Evolutionary conservation across 805 yeast genomes (phyloP).

Genomic region (Candida adriatica): DNA sequence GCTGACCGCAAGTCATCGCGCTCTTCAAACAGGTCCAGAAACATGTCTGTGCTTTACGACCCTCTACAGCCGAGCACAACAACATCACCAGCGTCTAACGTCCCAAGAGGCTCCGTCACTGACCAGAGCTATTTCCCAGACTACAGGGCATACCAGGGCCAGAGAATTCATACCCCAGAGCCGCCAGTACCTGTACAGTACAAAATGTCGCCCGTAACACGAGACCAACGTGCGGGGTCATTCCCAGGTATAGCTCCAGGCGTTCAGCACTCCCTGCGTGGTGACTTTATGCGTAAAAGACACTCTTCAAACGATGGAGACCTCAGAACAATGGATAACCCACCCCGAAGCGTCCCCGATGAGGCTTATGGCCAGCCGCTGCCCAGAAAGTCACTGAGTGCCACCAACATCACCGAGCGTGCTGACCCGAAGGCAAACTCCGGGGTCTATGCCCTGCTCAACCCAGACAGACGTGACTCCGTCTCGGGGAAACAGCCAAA

Average conservation of each 20-base stretch:
- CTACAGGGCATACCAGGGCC: conserved; percentile 7
- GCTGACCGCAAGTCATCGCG: conserved; percentile 18
- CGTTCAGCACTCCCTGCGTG: conserved; percentile 11
- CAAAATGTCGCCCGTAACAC: conserved; percentile 6
- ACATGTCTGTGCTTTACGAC: conserved; percentile 22
- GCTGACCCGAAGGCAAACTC: conserved; percentile 7
- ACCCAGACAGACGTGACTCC: conserved; percentile 20
- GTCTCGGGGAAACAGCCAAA: conserved; percentile 6
- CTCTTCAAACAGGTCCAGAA: conserved; percentile 18
- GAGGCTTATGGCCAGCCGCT: conserved; percentile 3
- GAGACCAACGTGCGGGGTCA: conserved; percentile 21
- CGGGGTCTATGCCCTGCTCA: conserved; percentile 22
- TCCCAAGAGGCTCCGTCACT: conserved; percentile 15
- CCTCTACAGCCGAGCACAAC: conserved; percentile 19
- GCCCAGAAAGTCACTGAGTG: conserved; percentile 14
- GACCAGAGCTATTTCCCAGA: conserved; percentile 20
- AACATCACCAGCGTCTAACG: conserved; percentile 12
- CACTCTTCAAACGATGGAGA: conserved; percentile 19
- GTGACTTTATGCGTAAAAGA: conserved; percentile 18
- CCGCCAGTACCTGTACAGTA: conserved; percentile 4
- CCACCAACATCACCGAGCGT: conserved; percentile 8
- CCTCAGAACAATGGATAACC: conserved; percentile 11
- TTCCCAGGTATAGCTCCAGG: conserved; percentile 17
- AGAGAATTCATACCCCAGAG: conserved; percentile 13
- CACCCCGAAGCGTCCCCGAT: conserved; percentile 21